Conservation (phyloP, 2,329 filamentous ascomycete genomes). For the Chaetothyriales sp. region DNA sequence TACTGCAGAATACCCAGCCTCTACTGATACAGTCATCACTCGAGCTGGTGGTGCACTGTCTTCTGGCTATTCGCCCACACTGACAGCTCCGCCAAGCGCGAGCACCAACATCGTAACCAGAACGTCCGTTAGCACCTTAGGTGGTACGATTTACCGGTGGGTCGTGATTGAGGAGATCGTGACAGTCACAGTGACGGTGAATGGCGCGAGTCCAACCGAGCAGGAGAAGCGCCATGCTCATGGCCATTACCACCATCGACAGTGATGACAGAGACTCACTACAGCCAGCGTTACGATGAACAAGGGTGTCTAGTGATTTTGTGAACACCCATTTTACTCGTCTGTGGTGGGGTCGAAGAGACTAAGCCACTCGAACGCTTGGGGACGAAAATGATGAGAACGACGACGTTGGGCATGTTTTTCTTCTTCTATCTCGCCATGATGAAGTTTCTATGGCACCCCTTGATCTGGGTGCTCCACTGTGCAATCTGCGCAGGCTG, state of each 20-base stretch:
- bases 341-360: not conserved
- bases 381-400: not conserved
- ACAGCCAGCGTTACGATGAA: not conserved
- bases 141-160: conserved; percentile 13
- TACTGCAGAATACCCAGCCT: not conserved
- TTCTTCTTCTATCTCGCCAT: not conserved
- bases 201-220: not conserved
- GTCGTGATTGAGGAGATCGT: conserved; percentile 16
- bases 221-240: conserved; percentile 8
- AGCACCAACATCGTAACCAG: conserved; percentile 5
- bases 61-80: not conserved
- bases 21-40: not conserved
- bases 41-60: not conserved
- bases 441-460: not conserved
- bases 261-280: not conserved
- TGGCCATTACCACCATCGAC: conserved; percentile 4
- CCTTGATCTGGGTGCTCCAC: no score
- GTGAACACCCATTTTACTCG: not conserved
- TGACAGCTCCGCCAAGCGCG: not conserved
- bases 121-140: conserved; percentile 11
- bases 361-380: no score
- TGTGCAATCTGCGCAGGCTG: no score
- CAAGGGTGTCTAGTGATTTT: no score
- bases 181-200: conserved; percentile 12
- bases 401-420: not conserved